These are phyloP conservation scores for Collybia mongolica DNA, from an alignment of 768 basidiomycete species.

Conservation along the genomic window DNA sequence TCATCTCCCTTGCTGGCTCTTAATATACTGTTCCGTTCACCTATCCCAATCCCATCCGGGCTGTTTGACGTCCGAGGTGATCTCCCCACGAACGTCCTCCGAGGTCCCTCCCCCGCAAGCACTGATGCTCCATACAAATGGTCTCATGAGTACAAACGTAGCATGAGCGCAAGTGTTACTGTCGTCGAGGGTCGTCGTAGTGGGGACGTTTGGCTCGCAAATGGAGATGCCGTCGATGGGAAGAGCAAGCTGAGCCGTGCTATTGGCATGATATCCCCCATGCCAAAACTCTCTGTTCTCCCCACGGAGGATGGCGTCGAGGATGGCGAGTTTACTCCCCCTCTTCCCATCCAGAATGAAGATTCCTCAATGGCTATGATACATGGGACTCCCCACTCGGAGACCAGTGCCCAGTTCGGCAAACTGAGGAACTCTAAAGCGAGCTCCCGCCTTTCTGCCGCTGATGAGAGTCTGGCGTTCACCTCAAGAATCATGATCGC, in stretches of 20 bases:
- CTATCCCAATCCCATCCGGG: slow-evolving; percentile 65
- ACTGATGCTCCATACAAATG: slow-evolving; percentile 39
- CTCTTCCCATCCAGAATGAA: slow-evolving; percentile 59
- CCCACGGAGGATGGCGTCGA: slow-evolving; percentile 51
- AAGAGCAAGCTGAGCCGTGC: slow-evolving; percentile 62
- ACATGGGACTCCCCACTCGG: slow-evolving; percentile 53
- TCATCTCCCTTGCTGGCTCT: slow-evolving; percentile 67
- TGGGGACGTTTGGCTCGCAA: slow-evolving; percentile 72
- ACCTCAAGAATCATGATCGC: slow-evolving; percentile 68
- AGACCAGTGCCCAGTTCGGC: slow-evolving; percentile 58
- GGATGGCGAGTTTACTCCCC: slow-evolving; percentile 49
- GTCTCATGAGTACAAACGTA: slow-evolving; percentile 62
- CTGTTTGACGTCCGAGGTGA: slow-evolving; percentile 54
- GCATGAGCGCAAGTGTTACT: slow-evolving; percentile 60
- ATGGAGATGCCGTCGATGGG: slow-evolving; percentile 71
- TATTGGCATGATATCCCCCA: slow-evolving; percentile 59
- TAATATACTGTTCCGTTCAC: slow-evolving; percentile 57
- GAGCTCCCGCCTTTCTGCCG: slow-evolving; percentile 52
- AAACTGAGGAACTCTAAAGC: slow-evolving; percentile 51
- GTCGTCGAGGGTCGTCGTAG: slow-evolving; percentile 71
- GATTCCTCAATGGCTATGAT: slow-evolving; percentile 41
- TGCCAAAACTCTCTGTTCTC: slow-evolving; percentile 67
- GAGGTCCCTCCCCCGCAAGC: slow-evolving; percentile 42
- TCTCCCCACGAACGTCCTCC: slow-evolving; percentile 39
- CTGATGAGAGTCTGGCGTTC: slow-evolving; percentile 49